Percentiles rank a stretch among this genome's conserved stretches.
Evolutionary conservation across 139 green algal genomes (phyloP).

Genomic region (Tetraselmis chui): DNA sequence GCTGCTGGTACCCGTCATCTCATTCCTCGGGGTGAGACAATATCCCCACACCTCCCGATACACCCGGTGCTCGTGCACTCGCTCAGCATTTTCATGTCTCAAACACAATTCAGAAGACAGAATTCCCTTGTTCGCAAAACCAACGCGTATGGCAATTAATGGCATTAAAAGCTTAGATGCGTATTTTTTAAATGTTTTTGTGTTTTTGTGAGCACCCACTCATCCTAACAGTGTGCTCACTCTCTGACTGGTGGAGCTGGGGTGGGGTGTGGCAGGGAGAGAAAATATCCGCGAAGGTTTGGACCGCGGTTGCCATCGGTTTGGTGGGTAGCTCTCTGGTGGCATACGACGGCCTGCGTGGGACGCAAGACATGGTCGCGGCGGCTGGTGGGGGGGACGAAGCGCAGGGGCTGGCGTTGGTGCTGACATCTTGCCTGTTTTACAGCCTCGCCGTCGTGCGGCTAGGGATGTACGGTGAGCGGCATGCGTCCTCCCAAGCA

Average conservation of each 20-base stretch:
- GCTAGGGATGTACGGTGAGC: constrained; percentile 20
- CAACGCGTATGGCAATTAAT: too few species aligned
- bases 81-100: too few species aligned
- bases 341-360: constrained; percentile 23
- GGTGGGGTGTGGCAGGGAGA: constrained; percentile 28
- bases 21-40: constrained; percentile 18
- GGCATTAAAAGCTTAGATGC: too few species aligned
- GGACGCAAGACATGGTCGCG: background rate
- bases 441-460: constrained; percentile 28
- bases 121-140: too few species aligned
- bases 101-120: too few species aligned
- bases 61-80: too few species aligned
- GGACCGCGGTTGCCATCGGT: constrained; percentile 26
- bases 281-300: constrained; percentile 16
- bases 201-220: too few species aligned
- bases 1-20: constrained; percentile 37
- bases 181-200: too few species aligned
- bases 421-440: constrained; percentile 32
- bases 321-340: constrained; percentile 39
- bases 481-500: background rate
- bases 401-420: constrained; percentile 4
- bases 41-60: too few species aligned
- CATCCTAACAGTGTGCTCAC: too few species aligned
- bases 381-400: background rate
- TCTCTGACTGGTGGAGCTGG: too few species aligned